These are phyloP conservation scores for Penium margaritaceum DNA, from an alignment of 139 green algal genomes.

Conservation along the genomic window DNA sequence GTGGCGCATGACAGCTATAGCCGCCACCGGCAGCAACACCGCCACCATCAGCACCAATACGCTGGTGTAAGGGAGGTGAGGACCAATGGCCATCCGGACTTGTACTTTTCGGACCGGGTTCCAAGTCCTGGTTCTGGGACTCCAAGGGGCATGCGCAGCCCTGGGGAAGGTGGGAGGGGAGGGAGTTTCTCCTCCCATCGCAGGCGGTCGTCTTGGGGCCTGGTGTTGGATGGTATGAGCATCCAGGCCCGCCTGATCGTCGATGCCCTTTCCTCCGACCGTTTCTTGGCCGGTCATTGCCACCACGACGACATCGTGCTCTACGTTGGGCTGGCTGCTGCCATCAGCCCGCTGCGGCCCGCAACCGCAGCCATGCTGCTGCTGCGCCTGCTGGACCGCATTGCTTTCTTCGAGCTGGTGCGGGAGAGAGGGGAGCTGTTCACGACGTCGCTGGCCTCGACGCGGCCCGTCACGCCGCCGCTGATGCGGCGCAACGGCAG, in stretches of 20 bases:
- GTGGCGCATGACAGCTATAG: not conserved
- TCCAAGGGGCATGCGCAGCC: no score
- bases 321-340: not conserved
- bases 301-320: conserved; percentile 6
- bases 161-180: no score
- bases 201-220: no score
- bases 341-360: not conserved
- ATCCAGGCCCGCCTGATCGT: no score
- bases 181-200: no score
- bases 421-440: not conserved
- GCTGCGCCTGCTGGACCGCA: conserved; percentile 3
- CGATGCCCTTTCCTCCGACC: not conserved
- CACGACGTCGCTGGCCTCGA: not conserved
- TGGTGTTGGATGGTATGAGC: no score
- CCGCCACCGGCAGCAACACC: not conserved
- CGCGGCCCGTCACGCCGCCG: no score
- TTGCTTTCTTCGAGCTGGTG: conserved; percentile 1
- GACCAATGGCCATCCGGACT: no score
- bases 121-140: no score
- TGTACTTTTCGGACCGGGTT: no score
- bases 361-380: not conserved
- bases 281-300: not conserved
- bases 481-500: not conserved
- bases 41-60: not conserved
- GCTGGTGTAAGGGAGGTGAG: no score